Percentiles rank a stretch among this genome's conserved stretches.
Conservation (phyloP, 139 green algal genomes). For the Auxenochlorella pyrenoidosa region DNA sequence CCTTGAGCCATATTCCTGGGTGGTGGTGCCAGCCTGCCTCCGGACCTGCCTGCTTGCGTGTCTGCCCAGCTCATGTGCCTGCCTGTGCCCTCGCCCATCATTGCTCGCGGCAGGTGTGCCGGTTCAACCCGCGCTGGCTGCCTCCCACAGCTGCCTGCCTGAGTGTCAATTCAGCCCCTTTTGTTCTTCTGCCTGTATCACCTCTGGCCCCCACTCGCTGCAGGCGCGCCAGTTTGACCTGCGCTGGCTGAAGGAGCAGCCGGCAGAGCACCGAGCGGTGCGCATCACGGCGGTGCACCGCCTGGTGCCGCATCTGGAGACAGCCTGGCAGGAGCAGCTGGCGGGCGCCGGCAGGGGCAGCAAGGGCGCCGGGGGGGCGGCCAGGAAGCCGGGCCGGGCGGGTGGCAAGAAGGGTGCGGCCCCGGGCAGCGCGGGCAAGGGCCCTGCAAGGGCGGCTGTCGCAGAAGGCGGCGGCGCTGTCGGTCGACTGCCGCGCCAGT, state of each 20-base stretch:
- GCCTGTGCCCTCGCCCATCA: too few species aligned
- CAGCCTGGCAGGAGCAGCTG: background rate
- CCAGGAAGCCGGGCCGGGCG: background rate
- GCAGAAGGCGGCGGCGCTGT: too few species aligned
- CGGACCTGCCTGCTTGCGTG: too few species aligned
- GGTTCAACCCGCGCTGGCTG: too few species aligned
- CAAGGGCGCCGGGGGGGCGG: background rate
- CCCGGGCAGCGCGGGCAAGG: background rate
- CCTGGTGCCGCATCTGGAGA: background rate
- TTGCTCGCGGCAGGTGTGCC: too few species aligned
- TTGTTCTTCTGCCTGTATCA: too few species aligned
- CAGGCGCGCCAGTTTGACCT: constrained; percentile 13
- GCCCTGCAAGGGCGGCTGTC: background rate
- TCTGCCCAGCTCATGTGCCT: too few species aligned
- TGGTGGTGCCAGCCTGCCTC: too few species aligned
- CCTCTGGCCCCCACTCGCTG: background rate
- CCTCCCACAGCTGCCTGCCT: too few species aligned
- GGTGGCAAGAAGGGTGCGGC: background rate
- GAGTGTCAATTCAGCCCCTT: too few species aligned
- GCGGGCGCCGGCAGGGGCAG: background rate
- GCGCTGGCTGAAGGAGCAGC: constrained; percentile 40
- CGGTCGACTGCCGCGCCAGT: too few species aligned
- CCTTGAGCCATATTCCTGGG: background rate
- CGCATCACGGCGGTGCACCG: background rate
- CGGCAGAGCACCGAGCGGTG: constrained; percentile 32